Evolutionary conservation across 805 yeast species (phyloP).

Genomic region (Danielia reshetovae): DNA sequence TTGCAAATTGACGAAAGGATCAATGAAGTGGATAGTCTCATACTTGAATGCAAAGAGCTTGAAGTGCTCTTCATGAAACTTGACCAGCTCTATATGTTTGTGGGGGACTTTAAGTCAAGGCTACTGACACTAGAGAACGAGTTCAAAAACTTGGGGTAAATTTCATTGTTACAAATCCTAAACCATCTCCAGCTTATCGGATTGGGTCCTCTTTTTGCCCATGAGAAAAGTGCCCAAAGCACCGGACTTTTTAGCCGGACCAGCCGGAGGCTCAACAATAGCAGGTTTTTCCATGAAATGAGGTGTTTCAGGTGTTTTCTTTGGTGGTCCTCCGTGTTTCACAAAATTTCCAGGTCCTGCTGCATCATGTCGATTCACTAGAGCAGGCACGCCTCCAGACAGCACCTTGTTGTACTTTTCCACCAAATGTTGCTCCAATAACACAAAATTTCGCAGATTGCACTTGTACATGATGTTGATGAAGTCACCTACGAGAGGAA

Average conservation of each 20-base stretch:
- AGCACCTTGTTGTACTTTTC: conserved; percentile 31
- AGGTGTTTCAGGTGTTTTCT: not conserved
- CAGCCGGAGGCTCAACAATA: no score
- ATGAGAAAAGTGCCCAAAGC: no score
- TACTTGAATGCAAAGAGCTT: conserved; percentile 45
- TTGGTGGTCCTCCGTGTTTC: not conserved
- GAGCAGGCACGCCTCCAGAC: not conserved
- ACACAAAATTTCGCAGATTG: conserved; percentile 22
- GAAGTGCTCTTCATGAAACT: conserved; percentile 51
- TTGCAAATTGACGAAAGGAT: conserved; percentile 38
- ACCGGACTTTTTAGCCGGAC: no score
- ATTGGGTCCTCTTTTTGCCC: no score
- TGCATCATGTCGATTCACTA: no score
- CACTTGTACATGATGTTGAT: conserved; percentile 22
- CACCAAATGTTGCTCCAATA: conserved; percentile 33
- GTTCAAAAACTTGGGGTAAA: conserved; percentile 2
- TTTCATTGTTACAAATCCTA: no score
- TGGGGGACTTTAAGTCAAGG: conserved; percentile 20
- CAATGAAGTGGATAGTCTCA: conserved; percentile 32
- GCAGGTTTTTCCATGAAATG: no score
- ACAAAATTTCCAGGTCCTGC: no score
- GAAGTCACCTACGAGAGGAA: conserved; percentile 22
- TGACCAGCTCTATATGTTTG: conserved; percentile 42
- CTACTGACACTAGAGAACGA: conserved; percentile 15
- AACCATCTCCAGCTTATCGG: no score